These are phyloP conservation scores for Nepenthes alata DNA, from an alignment of 179 eudicot species.

Conservation along the genomic window DNA sequence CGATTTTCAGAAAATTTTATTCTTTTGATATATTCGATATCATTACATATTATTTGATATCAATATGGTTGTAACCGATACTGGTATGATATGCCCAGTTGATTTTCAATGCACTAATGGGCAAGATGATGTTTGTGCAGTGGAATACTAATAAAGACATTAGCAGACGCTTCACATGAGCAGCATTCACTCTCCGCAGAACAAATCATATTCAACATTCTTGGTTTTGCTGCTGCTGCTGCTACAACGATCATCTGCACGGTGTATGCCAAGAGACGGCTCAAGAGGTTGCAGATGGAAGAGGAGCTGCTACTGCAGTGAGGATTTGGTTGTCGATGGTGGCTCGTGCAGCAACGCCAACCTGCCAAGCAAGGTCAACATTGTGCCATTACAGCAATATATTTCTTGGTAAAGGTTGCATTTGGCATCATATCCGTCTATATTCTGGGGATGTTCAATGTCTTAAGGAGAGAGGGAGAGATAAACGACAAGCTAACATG, in stretches of 20 bases:
- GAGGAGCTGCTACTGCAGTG: slow-evolving; percentile 44
- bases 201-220: slow-evolving; percentile 49
- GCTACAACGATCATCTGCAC: slow-evolving; percentile 57
- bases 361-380: too few species aligned
- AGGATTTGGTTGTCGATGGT: not conserved
- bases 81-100: too few species aligned
- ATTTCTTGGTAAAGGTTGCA: too few species aligned
- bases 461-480: not conserved
- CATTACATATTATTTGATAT: too few species aligned
- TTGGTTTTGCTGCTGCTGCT: slow-evolving; percentile 55
- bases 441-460: not conserved
- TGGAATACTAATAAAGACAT: slow-evolving; percentile 65
- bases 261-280: slow-evolving; percentile 55
- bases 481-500: not conserved
- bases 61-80: too few species aligned
- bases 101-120: not conserved
- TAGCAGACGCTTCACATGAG: slow-evolving; percentile 71
- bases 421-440: not conserved
- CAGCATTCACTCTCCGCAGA: slow-evolving; percentile 43
- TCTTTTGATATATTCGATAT: too few species aligned
- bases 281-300: slow-evolving; percentile 55
- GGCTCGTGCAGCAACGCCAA: not conserved
- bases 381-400: too few species aligned
- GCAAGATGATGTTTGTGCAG: slow-evolving; percentile 27
- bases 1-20: too few species aligned